Conservation (phyloP, 805 yeast genomes). For the Isabelozyma gotoi region DNA sequence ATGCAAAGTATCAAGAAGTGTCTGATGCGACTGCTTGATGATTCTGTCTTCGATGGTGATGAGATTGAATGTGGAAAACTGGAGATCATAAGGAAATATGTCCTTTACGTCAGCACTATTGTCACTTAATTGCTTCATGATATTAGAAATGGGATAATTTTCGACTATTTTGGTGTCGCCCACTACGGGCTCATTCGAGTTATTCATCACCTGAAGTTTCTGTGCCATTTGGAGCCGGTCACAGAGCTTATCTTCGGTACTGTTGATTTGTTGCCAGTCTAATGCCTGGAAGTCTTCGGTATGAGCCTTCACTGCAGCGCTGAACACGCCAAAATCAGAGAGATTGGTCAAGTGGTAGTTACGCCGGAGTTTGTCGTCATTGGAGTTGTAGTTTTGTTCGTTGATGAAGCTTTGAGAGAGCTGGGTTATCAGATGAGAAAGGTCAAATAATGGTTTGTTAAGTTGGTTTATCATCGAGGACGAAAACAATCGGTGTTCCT, state of each 20-base stretch:
- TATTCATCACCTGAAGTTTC: conserved; percentile 5
- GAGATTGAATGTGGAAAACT: conserved; percentile 22
- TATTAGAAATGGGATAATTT: conserved; percentile 1
- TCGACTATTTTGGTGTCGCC: background rate
- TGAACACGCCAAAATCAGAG: conserved; percentile 25
- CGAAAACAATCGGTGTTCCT: conserved; percentile 2
- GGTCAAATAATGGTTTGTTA: conserved; percentile 1
- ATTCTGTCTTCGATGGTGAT: conserved; percentile 32
- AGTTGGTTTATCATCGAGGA: conserved; percentile 1
- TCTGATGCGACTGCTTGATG: conserved; percentile 20
- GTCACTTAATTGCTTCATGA: conserved; percentile 3
- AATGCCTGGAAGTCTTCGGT: conserved; percentile 1
- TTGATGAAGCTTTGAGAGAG: background rate
- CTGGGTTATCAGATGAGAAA: background rate
- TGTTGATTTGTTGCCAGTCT: conserved; percentile 7
- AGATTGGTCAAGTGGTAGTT: conserved; percentile 34
- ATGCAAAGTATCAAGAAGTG: conserved; percentile 21
- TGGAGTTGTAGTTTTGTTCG: conserved; percentile 2
- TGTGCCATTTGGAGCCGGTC: conserved; percentile 5
- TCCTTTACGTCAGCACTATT: conserved; percentile 6
- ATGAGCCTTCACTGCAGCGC: conserved; percentile 19
- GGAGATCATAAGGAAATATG: conserved; percentile 29
- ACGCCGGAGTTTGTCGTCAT: conserved; percentile 12
- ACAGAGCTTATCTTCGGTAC: conserved; percentile 11
- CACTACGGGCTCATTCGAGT: background rate